Base-by-base conservation (phyloP, 768 basidiomycete genomes). In the Mycena floridula region DNA sequence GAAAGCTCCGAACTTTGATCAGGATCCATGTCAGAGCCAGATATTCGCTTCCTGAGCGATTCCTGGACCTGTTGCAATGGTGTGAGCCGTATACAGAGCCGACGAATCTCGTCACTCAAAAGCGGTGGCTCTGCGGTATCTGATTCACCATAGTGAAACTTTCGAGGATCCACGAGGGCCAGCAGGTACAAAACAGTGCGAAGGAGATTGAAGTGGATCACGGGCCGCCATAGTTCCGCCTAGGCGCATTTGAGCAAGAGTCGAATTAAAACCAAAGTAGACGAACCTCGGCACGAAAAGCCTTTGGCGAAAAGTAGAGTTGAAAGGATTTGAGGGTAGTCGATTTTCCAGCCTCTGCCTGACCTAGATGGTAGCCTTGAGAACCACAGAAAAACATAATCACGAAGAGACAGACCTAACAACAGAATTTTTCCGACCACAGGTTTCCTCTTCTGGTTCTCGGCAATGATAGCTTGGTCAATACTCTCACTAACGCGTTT, bases 271-370 rank as follows among this genome's bases (percentile, higher is more conserved):
- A 16, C 9, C 9, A 35, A 8, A 16, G n/a, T 3, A 40, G 9
- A 42, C 59, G n/a, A 23, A 72, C 71, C 62, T 84, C 80, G 2
- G 72, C 68, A 32, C 70, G 62, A 50, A 83, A 81, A 2, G 79
- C 71, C 47, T 72, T 71, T 0, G 82, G 81, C 7, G 78, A 70
- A 48, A 78, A 81, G 37, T 73, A 67, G 24, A 82, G 66, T 53
- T 82, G 78, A 50, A 82, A 79, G 55, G 81, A 81, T 64, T 82
- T 82, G 36, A 84, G 60, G 23, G 81, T 68, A 0, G 82, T 82
- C 0, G 79, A 81, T 56, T 84, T 83, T 24, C 82, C 82, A 5
- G 79, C 78, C 62, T 82, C 81, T 25, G 81, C 76, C 58, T 82
- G 82, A 39, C 81, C 80, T 82, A 47, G 24, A 37, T 18, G 35